A percentile compares a stretch with the other conserved stretches of the same genome.
Evolutionary conservation across 305 asterid species (phyloP).

Genomic region (Ilex paraguariensis): DNA sequence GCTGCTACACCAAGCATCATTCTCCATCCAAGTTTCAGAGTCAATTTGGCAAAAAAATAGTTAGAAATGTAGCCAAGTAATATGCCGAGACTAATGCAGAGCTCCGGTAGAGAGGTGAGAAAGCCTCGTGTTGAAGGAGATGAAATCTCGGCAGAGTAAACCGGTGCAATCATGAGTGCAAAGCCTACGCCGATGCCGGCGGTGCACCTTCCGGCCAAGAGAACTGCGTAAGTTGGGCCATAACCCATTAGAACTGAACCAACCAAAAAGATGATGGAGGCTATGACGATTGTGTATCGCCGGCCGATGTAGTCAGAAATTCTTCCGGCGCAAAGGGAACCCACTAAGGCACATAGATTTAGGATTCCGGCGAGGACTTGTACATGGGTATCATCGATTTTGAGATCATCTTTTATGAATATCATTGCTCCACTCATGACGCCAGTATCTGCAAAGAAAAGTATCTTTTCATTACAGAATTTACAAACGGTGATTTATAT

Average conservation of each 20-base stretch:
- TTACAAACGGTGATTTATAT: too few species aligned
- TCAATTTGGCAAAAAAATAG: conserved; percentile 28
- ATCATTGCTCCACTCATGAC: conserved; percentile 90
- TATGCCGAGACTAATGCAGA: conserved; percentile 63
- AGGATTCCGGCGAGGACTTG: conserved; percentile 65
- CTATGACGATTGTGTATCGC: conserved; percentile 47
- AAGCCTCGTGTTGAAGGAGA: conserved; percentile 57
- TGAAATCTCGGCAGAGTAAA: conserved; percentile 70
- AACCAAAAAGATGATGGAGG: conserved; percentile 56
- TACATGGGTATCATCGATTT: conserved; percentile 38
- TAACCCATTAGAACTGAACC: conserved; percentile 76
- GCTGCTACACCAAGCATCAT: conserved; percentile 79
- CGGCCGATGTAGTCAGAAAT: conserved; percentile 67
- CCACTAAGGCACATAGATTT: conserved; percentile 60
- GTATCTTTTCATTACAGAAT: too few species aligned
- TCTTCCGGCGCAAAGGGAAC: conserved; percentile 69
- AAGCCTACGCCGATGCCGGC: conserved; percentile 84
- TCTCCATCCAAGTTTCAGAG: conserved; percentile 54
- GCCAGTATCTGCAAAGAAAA: conserved; percentile 54
- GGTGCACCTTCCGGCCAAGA: conserved; percentile 47
- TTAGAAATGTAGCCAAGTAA: conserved; percentile 64
- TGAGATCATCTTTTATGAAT: conserved; percentile 61
- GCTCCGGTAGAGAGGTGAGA: conserved; percentile 58
- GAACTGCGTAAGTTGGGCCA: conserved; percentile 47
- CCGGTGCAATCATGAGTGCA: conserved; percentile 83